Conservation (phyloP, 148 eudicot genomes). For the Camellia granthamiana region DNA sequence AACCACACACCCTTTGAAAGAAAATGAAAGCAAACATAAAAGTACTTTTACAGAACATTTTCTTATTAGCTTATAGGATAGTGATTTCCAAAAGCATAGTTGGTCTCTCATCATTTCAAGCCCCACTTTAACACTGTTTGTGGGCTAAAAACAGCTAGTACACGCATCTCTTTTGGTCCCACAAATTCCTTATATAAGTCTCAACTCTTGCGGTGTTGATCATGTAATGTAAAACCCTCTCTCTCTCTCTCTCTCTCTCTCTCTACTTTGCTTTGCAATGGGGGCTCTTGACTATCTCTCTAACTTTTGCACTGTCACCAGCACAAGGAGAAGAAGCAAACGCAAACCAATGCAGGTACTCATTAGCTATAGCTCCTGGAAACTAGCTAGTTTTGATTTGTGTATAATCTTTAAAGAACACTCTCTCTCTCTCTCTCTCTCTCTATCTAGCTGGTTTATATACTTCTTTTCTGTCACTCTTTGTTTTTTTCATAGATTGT, state of each 20-base stretch:
- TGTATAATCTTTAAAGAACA: background rate
- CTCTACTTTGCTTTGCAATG: constrained; percentile 28
- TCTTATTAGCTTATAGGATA: constrained; percentile 14
- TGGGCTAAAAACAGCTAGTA: constrained; percentile 7
- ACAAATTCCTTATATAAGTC: background rate
- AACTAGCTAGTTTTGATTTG: background rate
- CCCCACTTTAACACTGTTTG: constrained; percentile 23
- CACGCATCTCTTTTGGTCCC: background rate
- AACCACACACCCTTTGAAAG: constrained; percentile 32
- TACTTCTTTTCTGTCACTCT: background rate
- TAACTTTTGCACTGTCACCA: constrained; percentile 68
- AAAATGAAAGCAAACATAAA: constrained; percentile 54
- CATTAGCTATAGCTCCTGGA: background rate
- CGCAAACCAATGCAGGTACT: constrained; percentile 75
- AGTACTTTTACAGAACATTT: constrained; percentile 36
- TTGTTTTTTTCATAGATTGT: background rate
- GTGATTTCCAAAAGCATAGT: constrained; percentile 23
- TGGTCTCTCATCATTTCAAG: constrained; percentile 30
- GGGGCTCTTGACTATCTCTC: constrained; percentile 83
- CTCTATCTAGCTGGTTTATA: background rate
- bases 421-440: constrained; percentile 4
- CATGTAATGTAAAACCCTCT: background rate
- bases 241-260: constrained; percentile 5
- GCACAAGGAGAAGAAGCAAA: constrained; percentile 52
- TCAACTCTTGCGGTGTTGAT: background rate